These are phyloP conservation scores for Penicillium angulare DNA, from an alignment of 495 filamentous ascomycete genomes.

Conservation along the genomic window DNA sequence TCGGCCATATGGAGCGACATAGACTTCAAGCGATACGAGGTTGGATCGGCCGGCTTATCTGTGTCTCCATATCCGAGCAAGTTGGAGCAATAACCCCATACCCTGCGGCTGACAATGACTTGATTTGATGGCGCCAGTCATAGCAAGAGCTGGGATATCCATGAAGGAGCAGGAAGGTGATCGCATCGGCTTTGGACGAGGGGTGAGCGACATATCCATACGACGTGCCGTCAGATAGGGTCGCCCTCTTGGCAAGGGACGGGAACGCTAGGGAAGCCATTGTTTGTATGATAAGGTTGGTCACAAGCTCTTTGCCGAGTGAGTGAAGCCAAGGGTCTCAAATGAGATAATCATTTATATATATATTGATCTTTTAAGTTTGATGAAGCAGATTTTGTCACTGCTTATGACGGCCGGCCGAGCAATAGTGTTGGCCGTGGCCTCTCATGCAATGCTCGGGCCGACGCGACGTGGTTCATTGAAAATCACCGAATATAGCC, in stretches of 20 bases:
- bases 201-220: constrained; percentile 34
- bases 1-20: not conserved
- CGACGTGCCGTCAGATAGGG: constrained; percentile 23
- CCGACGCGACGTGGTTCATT: too few relatives aligned
- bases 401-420: too few relatives aligned
- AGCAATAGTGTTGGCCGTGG: too few relatives aligned
- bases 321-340: too few relatives aligned
- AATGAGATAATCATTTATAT: too few relatives aligned
- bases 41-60: constrained; percentile 30
- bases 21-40: constrained; percentile 28
- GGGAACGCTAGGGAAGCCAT: not conserved
- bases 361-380: too few relatives aligned
- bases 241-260: constrained; percentile 5
- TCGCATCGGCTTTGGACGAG: constrained; percentile 16
- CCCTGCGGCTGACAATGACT: constrained; percentile 26
- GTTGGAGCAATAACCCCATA: constrained; percentile 48
- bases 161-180: constrained; percentile 44
- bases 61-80: constrained; percentile 51
- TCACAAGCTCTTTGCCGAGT: not conserved
- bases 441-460: too few relatives aligned
- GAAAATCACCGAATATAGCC: too few relatives aligned
- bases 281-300: not conserved
- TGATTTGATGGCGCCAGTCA: constrained; percentile 46
- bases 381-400: too few relatives aligned
- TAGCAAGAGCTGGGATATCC: constrained; percentile 42